Evolutionary conservation across 192 early-diverging fungal species (phyloP), one percentile per base, ranked within the genome.

Genomic region (Paraglomus brasilianum): DNA sequence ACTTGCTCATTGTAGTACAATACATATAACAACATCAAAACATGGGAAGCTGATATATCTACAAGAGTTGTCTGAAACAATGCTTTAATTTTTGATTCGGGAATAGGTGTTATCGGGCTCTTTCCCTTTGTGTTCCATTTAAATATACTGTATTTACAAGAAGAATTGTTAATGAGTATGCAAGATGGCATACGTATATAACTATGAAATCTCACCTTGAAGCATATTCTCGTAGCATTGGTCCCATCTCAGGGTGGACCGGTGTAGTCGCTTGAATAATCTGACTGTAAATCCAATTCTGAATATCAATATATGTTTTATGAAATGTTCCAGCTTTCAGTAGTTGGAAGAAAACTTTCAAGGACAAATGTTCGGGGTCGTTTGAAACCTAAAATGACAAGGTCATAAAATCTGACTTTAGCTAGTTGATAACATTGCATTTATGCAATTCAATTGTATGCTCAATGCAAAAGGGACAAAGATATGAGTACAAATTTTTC

Each of bases 211-310:
- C 36, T 21, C 61, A 78, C 77, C 77, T 73, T 15, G 46, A 21
- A 7, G 71, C 71, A 50, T 73, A 78, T 67, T 72, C 50, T 47
- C 75, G 68, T n/a, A 78, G 66, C 21, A 78, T 30, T 39, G 71
- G 71, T 39, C 71, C 61, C 14, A 75, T 49, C 9, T 75, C 56
- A 13, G 60, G 40, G 38, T 75, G 72, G 10, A 78, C 67, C 11
- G 77, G 77, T n/a, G 66, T 49, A 0, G 74, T 66, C 1, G 71
- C 74, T 48, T 70, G 56, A 1, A 38, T 41, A 44, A 78, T 75
- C 41, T 75, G 72, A 6, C 72, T 59, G 7, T 49, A 36, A 36
- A 78, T 49, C 71, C 71, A 72, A 44, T 50, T 17, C 10, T 52
- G 43, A 45, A 75, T 73, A 38, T 78, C 63, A 8, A 66, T 60